Percentiles rank a stretch among this genome's conserved stretches.
These are phyloP conservation scores for Yamadazyma sp. DNA, from an alignment of 1,139 yeast species.

Conservation along the genomic window DNA sequence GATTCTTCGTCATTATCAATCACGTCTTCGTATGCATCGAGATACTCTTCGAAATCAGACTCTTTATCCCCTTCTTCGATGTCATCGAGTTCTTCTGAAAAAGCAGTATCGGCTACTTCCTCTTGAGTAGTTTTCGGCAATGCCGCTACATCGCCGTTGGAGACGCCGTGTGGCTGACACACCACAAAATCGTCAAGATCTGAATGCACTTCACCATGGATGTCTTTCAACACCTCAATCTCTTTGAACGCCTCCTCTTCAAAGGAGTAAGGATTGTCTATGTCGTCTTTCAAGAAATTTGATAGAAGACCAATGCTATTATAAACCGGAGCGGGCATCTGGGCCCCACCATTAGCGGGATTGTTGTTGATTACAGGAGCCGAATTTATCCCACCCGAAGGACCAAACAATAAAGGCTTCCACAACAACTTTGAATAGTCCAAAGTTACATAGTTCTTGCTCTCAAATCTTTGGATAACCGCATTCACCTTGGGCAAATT, in stretches of 20 bases:
- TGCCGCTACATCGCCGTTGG: not conserved
- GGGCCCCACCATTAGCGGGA: not conserved
- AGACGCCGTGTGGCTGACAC: not conserved
- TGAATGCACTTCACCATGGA: constrained; percentile 9
- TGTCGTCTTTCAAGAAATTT: constrained; percentile 63
- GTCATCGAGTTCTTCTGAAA: constrained; percentile 4
- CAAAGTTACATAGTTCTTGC: constrained; percentile 53
- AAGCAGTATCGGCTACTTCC: constrained; percentile 4
- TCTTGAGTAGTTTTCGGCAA: not conserved
- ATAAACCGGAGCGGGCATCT: constrained; percentile 16
- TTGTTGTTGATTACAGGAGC: constrained; percentile 41
- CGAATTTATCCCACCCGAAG: constrained; percentile 75
- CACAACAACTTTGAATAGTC: constrained; percentile 60
- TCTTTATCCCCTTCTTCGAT: constrained; percentile 12
- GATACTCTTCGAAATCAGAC: constrained; percentile 12
- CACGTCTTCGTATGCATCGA: constrained; percentile 13
- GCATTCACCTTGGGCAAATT: constrained; percentile 45
- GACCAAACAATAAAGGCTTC: constrained; percentile 83
- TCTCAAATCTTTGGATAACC: constrained; percentile 53
- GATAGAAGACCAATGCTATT: constrained; percentile 56
- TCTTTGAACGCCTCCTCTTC: constrained; percentile 53
- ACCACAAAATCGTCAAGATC: constrained; percentile 1
- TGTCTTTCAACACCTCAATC: constrained; percentile 37
- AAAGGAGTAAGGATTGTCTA: constrained; percentile 56
- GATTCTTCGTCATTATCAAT: constrained; percentile 9